Evolutionary conservation across 2,329 filamentous ascomycete species (phyloP), one percentile per base, ranked within the genome.

Genomic region (Trichoderma hamatum): DNA sequence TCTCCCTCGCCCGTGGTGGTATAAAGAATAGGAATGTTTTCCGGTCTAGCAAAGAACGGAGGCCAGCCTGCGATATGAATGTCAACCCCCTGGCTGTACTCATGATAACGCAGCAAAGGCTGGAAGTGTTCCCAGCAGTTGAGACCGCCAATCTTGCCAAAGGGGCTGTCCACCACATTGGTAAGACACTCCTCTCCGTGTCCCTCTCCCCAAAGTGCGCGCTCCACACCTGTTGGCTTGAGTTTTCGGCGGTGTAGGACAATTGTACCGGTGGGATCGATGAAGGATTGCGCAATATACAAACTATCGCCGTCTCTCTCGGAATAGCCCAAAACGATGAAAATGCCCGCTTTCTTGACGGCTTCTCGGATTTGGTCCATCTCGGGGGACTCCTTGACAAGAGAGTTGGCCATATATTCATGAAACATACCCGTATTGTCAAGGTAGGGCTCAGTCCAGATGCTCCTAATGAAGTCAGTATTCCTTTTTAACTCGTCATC

Each of bases 101-200:
- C 46, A 21, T 54, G 46, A 32, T 54, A 64, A 39, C 61, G 60
- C 21, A 63, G n/a, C 30, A 63, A 7, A 6, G 72, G 65, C 21
- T 64, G 70, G 7, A 71, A 82, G 68, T 88, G 82, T 72, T 86
- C 84, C 83, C 83, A 86, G 75, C 84, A 86, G 70, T 84, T 85
- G 58, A 87, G 76, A 1, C 80, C 81, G 1, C 85, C 85, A 11
- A 87, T 80, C 11, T 82, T 82, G 28, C 84, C 84, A 64, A 84
- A 82, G 3, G 79, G 77, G 3, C 82, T 81, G 28, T 83, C 78
- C 11, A 82, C 79, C 0, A 87, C 85, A 32, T 55, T 68, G 2
- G 55, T 13, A 19, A 63, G n/a, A 36, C 58, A 30, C 14, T 87
- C 83, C 13, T 82, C 85, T 14, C 82, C 85, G 13, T 84, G 82